phyloP scores from a whole-genome alignment of 345 rosid genomes.

The Acer campestre region DNA sequence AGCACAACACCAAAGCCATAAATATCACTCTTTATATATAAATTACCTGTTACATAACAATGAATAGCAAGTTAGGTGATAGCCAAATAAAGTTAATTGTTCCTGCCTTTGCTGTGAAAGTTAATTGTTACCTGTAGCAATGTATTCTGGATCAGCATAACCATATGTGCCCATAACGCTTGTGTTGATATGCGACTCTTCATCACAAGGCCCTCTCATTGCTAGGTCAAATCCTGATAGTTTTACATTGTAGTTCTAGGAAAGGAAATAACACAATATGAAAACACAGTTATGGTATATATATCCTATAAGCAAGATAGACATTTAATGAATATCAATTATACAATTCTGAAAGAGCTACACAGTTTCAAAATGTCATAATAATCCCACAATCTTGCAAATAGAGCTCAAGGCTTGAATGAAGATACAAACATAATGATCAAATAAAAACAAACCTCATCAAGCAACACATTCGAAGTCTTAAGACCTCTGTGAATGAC shows the following conservation, averaged over 20 bases:
- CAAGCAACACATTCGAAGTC: constrained; percentile 76
- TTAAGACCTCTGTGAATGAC: constrained; percentile 85
- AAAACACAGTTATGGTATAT: too few species aligned
- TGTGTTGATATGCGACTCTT: constrained; percentile 49
- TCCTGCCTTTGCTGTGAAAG: too few species aligned
- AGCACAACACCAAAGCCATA: constrained; percentile 66
- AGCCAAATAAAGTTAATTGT: too few species aligned
- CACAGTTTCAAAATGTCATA: too few species aligned
- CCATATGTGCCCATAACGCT: constrained; percentile 45
- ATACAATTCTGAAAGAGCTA: too few species aligned
- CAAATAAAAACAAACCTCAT: constrained; percentile 57
- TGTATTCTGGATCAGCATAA: constrained; percentile 66
- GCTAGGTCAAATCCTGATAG: constrained; percentile 73
- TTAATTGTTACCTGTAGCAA: constrained; percentile 51
- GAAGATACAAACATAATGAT: too few species aligned
- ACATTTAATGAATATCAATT: too few species aligned
- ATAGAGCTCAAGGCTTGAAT: too few species aligned
- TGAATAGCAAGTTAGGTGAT: background rate
- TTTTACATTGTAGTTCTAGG: constrained; percentile 60
- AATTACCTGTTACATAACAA: constrained; percentile 43
- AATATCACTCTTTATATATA: constrained; percentile 67
- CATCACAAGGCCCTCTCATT: constrained; percentile 56
- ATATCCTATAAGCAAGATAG: too few species aligned
- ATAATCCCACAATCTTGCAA: too few species aligned
- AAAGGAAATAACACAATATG: too few species aligned